Evolutionary conservation across 2,329 filamentous ascomycete genomes (phyloP).

Genomic region (Monosporascus sp.): DNA sequence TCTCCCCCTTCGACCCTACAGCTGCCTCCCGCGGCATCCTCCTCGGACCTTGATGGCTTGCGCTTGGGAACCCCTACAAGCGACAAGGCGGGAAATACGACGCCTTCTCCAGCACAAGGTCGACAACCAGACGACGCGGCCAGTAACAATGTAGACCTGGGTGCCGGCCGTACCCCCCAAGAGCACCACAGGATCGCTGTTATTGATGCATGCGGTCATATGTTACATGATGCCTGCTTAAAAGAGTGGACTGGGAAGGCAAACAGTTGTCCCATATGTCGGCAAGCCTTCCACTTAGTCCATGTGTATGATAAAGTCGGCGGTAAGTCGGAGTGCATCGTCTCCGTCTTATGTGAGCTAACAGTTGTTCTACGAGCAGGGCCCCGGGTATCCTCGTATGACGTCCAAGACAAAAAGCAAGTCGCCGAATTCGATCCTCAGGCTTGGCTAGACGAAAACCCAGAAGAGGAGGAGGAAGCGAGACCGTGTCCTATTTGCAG

Average conservation of each 20-base stretch:
- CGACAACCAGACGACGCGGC: constrained; percentile 18
- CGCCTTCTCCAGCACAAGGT: too few relatives aligned
- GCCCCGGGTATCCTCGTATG: constrained; percentile 50
- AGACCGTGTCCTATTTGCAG: constrained; percentile 83
- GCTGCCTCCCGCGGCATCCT: constrained; percentile 11
- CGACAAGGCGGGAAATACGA: not conserved
- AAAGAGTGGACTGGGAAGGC: constrained; percentile 93
- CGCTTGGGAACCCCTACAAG: constrained; percentile 4
- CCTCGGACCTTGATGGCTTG: not conserved
- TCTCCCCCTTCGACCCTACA: constrained; percentile 18
- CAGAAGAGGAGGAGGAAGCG: constrained; percentile 65
- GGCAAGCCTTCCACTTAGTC: constrained; percentile 84
- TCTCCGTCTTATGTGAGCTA: constrained; percentile 11
- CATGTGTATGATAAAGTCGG: constrained; percentile 75
- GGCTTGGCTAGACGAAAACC: constrained; percentile 63
- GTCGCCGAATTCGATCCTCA: constrained; percentile 83
- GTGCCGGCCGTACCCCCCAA: constrained; percentile 14
- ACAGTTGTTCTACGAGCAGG: constrained; percentile 35
- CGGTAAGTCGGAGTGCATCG: constrained; percentile 52
- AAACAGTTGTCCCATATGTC: constrained; percentile 97
- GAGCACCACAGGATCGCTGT: constrained; percentile 47
- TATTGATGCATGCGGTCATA: constrained; percentile 77
- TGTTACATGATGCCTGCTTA: constrained; percentile 87
- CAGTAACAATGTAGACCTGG: constrained; percentile 15
- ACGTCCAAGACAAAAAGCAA: constrained; percentile 79